Evolutionary conservation across 2,329 filamentous ascomycete genomes (phyloP).

Genomic region (Trematosphaeria pertusa): DNA sequence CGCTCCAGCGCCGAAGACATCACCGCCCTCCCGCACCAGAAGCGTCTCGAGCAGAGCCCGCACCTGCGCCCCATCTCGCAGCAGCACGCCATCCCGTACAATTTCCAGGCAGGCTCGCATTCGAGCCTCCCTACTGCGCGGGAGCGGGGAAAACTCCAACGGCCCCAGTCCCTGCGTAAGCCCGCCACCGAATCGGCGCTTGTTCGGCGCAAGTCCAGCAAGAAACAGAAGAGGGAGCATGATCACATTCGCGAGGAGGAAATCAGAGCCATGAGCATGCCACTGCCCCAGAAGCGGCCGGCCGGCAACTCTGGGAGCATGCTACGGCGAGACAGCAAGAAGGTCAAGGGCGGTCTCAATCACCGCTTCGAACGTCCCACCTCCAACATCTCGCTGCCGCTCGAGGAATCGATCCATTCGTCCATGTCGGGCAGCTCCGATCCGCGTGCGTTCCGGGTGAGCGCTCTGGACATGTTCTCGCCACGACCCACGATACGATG

Average conservation of each 20-base stretch:
- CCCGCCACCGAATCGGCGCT: constrained; percentile 63
- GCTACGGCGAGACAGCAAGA: constrained; percentile 71
- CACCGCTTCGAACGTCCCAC: constrained; percentile 66
- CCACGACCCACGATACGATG: constrained; percentile 85
- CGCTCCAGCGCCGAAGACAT: constrained; percentile 52
- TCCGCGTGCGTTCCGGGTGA: constrained; percentile 78
- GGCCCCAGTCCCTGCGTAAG: constrained; percentile 62
- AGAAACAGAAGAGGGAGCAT: constrained; percentile 66
- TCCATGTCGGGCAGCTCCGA: constrained; percentile 78
- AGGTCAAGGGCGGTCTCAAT: constrained; percentile 63
- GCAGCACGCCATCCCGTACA: constrained; percentile 53
- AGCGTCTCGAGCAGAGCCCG: constrained; percentile 53
- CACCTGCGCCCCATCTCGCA: constrained; percentile 55
- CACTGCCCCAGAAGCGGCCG: constrained; percentile 69
- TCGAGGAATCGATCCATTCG: constrained; percentile 77
- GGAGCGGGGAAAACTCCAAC: constrained; percentile 54
- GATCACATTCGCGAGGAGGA: constrained; percentile 84
- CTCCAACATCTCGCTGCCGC: constrained; percentile 78
- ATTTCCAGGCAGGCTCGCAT: constrained; percentile 49
- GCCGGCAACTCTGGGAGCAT: constrained; percentile 66
- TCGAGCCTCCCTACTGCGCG: constrained; percentile 43
- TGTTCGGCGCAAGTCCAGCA: constrained; percentile 75
- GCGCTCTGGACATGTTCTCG: constrained; percentile 78
- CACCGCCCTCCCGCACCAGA: constrained; percentile 54
- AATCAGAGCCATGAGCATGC: constrained; percentile 81